Base-by-base conservation (phyloP, 345 rosid species). In the Moringa oleifera region DNA sequence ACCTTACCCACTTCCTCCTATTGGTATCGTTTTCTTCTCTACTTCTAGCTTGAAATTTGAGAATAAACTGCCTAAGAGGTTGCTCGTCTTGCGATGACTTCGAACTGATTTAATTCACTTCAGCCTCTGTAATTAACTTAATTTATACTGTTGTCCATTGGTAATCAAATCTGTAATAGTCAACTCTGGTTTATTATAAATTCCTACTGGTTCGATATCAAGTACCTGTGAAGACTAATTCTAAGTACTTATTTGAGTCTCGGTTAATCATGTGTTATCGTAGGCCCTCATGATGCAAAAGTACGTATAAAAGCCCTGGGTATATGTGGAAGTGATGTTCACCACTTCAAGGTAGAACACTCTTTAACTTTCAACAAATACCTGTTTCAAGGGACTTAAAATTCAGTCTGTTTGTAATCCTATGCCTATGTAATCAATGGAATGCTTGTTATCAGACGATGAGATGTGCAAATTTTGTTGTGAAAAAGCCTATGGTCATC, bases 401-500 rank as follows among this genome's bases (percentile, higher is more conserved):
- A 12, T 19, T 12, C 13, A 41, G 47, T 4, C 12, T 2, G 8
- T 41, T 4, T 41, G 47, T 11, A n/a, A n/a, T n/a, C n/a, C n/a
- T n/a, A n/a, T n/a, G n/a, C n/a, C n/a, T n/a, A n/a, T n/a, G n/a
- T n/a, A n/a, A n/a, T n/a, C n/a, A n/a, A n/a, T n/a, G n/a, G 6
- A 41, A 41, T 41, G 12, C 16, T 41, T 41, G 12, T 45, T 45
- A 22, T 49, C 74, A 84, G 88, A 80, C 79, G 1, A 73, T 87
- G 87, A 77, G 84, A 70, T 82, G 85, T 47, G 93, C 90, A 25
- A 75, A 76, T 70, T 84, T 84, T 67, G 28, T 82, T 0, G 88
- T 87, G 60, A 84, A 84, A 73, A 77, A 84, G 67, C 90, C 93
- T 5, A 84, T 87, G 93, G 86, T 84, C 6, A 75, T 87, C 21